Base-by-base conservation (phyloP, 2,329 filamentous ascomycete genomes). In the Didymella arachidicola region DNA sequence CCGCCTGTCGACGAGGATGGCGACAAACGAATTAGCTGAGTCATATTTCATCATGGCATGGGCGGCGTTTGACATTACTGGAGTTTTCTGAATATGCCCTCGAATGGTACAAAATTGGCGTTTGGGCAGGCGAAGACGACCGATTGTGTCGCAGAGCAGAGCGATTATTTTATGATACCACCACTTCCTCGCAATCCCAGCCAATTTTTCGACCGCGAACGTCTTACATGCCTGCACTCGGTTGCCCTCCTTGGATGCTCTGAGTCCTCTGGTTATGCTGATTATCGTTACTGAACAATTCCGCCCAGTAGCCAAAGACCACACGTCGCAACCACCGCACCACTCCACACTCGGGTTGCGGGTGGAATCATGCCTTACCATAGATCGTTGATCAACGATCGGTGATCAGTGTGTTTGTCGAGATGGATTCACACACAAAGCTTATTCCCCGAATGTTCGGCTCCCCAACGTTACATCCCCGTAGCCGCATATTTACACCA, bases 1-100 rank as follows among this genome's bases (percentile, higher is more conserved):
- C 78, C 79, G 58, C 79, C 79, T 4, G 51, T 43, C 2, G 70
- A 72, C n/a, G 72, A 74, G 53, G 69, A 56, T 11, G 74, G 70
- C 11, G 73, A 75, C 49, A 72, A 72, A 62, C 64, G 73, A 29
- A 69, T 71, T 3, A 69, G 61, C 25, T 59, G 29, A 47, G 16
- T 36, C 34, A 42, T 14, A 8, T 22, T 54, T 4, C 16, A 26
- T 2, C 11, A 50, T 29, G 53, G 51, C 51, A 57, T 47, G 46
- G 30, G 47, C 52, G 55, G 55, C 59, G 61, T 61, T 57, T 43
- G 34, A 30, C 18, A 38, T 46, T 44, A 48, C 47, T 43, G 60
- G 63, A 58, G 53, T 65, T 60, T 32, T 63, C 26, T 58, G 49
- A 48, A 51, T 46, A 47, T 38, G 49, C 38, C 32, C 48, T 19